Conservation (phyloP, 208 protist species). For the Porcisia deanei region DNA sequence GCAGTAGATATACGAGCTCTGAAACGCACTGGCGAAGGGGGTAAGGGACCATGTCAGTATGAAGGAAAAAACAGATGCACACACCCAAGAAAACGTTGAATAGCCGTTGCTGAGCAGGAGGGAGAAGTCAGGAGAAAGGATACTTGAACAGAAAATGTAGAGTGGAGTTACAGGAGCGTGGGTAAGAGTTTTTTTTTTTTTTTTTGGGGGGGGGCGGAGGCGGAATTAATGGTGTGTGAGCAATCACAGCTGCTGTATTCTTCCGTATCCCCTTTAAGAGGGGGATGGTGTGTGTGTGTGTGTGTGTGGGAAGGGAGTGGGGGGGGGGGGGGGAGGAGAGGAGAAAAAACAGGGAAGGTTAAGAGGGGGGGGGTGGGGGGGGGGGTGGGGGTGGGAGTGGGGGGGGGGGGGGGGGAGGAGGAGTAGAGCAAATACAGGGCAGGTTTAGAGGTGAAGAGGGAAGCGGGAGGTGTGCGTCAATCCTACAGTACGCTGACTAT, state of each 20-base stretch:
- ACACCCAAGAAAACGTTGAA: not conserved
- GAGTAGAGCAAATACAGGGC: too few relatives aligned
- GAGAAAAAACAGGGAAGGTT: not conserved
- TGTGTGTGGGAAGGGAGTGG: not conserved
- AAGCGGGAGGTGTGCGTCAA: not conserved
- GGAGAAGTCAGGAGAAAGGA: not conserved
- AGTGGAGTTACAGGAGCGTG: not conserved
- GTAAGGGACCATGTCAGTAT: not conserved
- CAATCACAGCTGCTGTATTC: not conserved
- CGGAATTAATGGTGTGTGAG: not conserved
- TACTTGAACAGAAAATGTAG: not conserved
- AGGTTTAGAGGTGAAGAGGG: too few relatives aligned
- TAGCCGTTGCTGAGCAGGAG: not conserved
- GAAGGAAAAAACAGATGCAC: not conserved
- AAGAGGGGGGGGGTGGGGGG: not conserved
- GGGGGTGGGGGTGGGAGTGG: not conserved
- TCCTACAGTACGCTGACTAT: not conserved
- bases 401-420: not conserved
- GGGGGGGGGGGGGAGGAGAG: not conserved
- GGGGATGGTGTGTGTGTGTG: not conserved
- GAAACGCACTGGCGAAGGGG: not conserved
- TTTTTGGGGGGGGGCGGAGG: too few relatives aligned
- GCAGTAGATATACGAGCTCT: conserved; percentile 39
- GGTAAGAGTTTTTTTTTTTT: not conserved
- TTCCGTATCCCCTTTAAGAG: not conserved